Evolutionary conservation across 306 rosid genomes (phyloP).

Genomic region (Calophaca sinica): DNA sequence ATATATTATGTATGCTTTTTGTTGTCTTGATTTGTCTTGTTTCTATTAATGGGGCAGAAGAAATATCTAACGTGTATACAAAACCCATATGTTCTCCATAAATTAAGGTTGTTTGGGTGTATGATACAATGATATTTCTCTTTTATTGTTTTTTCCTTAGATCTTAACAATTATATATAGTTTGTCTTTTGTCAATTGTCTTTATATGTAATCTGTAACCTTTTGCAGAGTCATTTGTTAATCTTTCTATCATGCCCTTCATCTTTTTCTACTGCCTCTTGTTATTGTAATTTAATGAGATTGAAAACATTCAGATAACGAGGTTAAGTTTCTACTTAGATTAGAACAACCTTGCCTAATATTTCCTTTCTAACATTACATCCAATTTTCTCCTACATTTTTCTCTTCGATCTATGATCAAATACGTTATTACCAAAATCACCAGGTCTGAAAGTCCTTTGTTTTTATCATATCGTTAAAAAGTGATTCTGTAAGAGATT

Average conservation of each 20-base stretch:
- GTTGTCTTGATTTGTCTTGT: constrained; percentile 16
- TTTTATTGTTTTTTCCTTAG: neutral
- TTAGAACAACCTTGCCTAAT: constrained; percentile 18
- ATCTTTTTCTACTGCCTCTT: constrained; percentile 26
- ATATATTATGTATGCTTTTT: constrained; percentile 7
- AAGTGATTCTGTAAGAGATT: constrained; percentile 10
- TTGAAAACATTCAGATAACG: neutral
- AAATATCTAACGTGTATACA: neutral
- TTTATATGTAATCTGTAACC: constrained; percentile 23
- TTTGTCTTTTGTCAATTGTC: constrained; percentile 32
- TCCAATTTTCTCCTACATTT: constrained; percentile 1
- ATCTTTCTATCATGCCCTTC: neutral
- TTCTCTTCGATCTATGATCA: constrained; percentile 11
- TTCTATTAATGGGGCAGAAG: neutral
- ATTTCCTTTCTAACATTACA: constrained; percentile 15
- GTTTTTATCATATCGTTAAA: neutral
- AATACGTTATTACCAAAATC: constrained; percentile 2
- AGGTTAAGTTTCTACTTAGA: neutral
- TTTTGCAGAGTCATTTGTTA: constrained; percentile 33
- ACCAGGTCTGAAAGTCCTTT: constrained; percentile 15
- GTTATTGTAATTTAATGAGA: neutral
- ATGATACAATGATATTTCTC: neutral
- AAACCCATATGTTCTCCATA: constrained; percentile 4
- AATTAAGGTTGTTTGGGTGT: constrained; percentile 32
- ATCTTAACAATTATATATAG: constrained; percentile 30